Conservation (phyloP, 1,284 basidiomycete species). For the Agroathelia rolfsii region DNA sequence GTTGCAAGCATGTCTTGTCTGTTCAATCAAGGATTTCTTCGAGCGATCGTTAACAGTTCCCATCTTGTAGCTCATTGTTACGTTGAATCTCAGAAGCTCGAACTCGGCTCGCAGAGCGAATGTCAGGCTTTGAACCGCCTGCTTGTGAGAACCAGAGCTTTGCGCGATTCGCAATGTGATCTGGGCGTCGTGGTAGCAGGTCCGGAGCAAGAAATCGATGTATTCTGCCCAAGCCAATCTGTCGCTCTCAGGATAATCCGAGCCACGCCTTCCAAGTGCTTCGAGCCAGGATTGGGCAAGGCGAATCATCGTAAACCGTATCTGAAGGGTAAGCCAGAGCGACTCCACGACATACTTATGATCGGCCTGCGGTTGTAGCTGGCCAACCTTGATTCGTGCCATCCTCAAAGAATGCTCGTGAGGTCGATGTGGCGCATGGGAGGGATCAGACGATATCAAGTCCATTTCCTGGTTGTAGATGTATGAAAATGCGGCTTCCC, state of each 20-base stretch:
- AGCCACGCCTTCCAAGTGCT: conserved; percentile 8
- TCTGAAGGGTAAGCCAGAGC: conserved; percentile 31
- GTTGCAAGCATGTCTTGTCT: conserved; percentile 15
- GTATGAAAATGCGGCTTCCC: conserved; percentile 33
- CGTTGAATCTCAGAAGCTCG: conserved; percentile 24
- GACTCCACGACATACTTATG: conserved; percentile 36
- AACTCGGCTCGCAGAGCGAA: conserved; percentile 27
- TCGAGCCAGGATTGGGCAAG: conserved; percentile 20
- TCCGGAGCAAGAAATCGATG: conserved; percentile 28
- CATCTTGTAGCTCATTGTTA: conserved; percentile 16
- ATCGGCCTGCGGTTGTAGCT: conserved; percentile 36
- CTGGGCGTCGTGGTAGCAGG: conserved; percentile 30
- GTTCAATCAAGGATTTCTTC: conserved; percentile 9
- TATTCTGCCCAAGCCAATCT: conserved; percentile 27
- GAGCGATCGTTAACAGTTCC: conserved; percentile 10
- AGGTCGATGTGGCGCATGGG: conserved; percentile 20
- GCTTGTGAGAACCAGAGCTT: conserved; percentile 25
- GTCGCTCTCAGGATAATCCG: conserved; percentile 11
- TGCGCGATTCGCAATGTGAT: conserved; percentile 28
- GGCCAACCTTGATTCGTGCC: conserved; percentile 32
- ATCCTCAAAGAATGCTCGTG: conserved; percentile 30
- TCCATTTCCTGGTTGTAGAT: conserved; percentile 32
- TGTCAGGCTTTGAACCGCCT: conserved; percentile 26
- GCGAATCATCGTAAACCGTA: conserved; percentile 29
- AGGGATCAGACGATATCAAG: conserved; percentile 14